Conservation (phyloP, 305 asterid species). For the Fraxinus nigra region DNA sequence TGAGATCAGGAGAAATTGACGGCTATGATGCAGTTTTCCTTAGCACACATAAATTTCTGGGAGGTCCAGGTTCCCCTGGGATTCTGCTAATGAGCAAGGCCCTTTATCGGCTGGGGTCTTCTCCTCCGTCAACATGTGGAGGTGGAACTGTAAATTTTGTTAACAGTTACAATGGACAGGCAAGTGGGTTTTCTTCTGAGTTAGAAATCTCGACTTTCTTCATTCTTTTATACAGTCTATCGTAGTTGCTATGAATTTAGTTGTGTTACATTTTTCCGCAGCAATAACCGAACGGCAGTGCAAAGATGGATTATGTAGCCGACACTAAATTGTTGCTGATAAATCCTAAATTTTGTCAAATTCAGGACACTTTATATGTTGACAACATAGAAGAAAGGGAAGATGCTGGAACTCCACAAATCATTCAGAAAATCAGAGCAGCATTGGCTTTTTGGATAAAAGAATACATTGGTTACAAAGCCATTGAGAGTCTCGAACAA, state of each 20-base stretch:
- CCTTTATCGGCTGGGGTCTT: constrained; percentile 37
- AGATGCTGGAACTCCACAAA: constrained; percentile 73
- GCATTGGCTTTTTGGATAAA: constrained; percentile 59
- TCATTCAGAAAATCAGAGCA: constrained; percentile 58
- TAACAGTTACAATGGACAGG: constrained; percentile 39
- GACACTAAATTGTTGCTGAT: neutral
- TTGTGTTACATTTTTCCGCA: neutral
- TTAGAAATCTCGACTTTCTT: neutral
- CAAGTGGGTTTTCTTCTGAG: neutral
- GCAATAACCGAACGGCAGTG: neutral
- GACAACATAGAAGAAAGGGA: constrained; percentile 64
- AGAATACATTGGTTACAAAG: constrained; percentile 48
- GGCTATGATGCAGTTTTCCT: constrained; percentile 55
- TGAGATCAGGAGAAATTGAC: constrained; percentile 43
- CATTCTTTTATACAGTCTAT: neutral
- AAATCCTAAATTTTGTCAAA: neutral
- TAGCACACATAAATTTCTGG: constrained; percentile 55
- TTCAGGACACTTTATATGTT: constrained; percentile 56
- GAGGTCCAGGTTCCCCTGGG: constrained; percentile 66
- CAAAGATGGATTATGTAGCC: neutral
- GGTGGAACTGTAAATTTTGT: constrained; percentile 67
- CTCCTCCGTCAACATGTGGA: constrained; percentile 73
- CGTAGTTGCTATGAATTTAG: neutral
- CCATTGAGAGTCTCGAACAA: constrained; percentile 40
- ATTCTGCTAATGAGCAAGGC: constrained; percentile 44